Percentiles rank a stretch among this genome's conserved stretches.
Evolutionary conservation across 495 filamentous ascomycete genomes (phyloP).

Genomic region (Aspergillus cavernicola): DNA sequence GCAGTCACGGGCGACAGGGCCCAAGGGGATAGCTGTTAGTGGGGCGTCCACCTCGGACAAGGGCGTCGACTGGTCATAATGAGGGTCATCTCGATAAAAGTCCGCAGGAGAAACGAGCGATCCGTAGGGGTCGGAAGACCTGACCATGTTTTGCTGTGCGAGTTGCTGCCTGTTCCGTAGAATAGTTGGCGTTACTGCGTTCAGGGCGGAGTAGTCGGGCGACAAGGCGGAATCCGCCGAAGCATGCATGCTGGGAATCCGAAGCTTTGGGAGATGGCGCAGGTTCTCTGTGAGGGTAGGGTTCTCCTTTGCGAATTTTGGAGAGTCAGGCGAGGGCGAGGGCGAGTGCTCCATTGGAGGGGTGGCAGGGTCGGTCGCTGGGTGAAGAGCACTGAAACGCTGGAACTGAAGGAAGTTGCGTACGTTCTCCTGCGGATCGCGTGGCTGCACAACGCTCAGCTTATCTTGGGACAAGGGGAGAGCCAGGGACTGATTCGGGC

Average conservation of each 20-base stretch:
- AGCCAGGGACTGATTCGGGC: slow-evolving; percentile 51
- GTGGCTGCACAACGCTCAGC: slow-evolving; percentile 60
- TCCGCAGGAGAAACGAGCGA: slow-evolving; percentile 20
- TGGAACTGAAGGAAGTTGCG: slow-evolving; percentile 83
- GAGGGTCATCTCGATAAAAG: slow-evolving; percentile 26
- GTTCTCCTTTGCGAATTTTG: slow-evolving; percentile 25
- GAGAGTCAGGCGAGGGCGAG: slow-evolving; percentile 34
- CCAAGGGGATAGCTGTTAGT: slow-evolving; percentile 65
- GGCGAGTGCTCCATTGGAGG: slow-evolving; percentile 49
- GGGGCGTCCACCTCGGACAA: slow-evolving; percentile 91
- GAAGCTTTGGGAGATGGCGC: slow-evolving; percentile 54
- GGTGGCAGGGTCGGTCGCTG: slow-evolving; percentile 38
- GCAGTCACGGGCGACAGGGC: slow-evolving; percentile 63
- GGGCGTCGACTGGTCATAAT: slow-evolving; percentile 74
- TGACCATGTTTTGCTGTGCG: not conserved
- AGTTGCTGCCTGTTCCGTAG: not conserved
- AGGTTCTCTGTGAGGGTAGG: slow-evolving; percentile 35
- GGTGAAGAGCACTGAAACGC: slow-evolving; percentile 44
- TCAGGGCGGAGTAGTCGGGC: slow-evolving; percentile 17
- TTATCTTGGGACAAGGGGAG: slow-evolving; percentile 67
- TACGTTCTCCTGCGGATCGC: slow-evolving; percentile 89
- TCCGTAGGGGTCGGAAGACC: not conserved
- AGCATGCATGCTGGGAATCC: slow-evolving; percentile 40
- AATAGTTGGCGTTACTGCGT: slow-evolving; percentile 25
- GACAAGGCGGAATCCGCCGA: slow-evolving; percentile 4